Evolutionary conservation across 306 rosid genomes (phyloP), one percentile per base, ranked within the genome.

Genomic region (Glycine tomentella): DNA sequence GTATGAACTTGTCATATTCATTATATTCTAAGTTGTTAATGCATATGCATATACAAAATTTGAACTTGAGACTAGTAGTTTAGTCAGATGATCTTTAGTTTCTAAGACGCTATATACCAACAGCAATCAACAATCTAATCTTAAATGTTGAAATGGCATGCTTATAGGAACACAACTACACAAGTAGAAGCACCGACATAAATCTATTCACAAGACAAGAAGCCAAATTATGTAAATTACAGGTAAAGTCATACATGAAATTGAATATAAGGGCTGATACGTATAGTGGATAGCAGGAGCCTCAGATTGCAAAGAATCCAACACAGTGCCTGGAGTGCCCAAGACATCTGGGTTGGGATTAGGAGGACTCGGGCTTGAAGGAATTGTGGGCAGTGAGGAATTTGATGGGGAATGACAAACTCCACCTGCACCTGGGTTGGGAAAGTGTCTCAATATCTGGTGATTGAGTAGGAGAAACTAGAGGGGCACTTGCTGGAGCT

Each of bases 1-100:
- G 78, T 42, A 17, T 76, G 82, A 4, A 17, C 53, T 76, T 57
- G 52, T 31, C 50, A 64, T 38, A 68, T 68, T 75, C 61, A 8
- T 81, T 75, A 31, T 76, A 69, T 40, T 34, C 51, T 48, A 9
- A 9, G 56, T 25, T 17, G 31, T 25, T 25, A 25, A 25, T 25
- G 31, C 31, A 25, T 1, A 25, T 25, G 31, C 2, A 25, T 25
- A 25, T 0, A 25, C 2, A 25, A 25, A 25, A 25, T 25, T 25
- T 25, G 31, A 25, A 25, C 31, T 25, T 25, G 31, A 25, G 31
- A 0, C 31, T 25, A 25, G 31, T 25, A 25, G 31, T 25, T 25
- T 25, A 25, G 31, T 25, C 31, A 25, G 2, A 25, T 25, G 31
- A 2, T 25, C 31, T 25, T 25, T 25, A 25, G 2, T 25, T 25